Evolutionary conservation across 176 grass and related monocot species (phyloP).

Genomic region (Avena insularis): DNA sequence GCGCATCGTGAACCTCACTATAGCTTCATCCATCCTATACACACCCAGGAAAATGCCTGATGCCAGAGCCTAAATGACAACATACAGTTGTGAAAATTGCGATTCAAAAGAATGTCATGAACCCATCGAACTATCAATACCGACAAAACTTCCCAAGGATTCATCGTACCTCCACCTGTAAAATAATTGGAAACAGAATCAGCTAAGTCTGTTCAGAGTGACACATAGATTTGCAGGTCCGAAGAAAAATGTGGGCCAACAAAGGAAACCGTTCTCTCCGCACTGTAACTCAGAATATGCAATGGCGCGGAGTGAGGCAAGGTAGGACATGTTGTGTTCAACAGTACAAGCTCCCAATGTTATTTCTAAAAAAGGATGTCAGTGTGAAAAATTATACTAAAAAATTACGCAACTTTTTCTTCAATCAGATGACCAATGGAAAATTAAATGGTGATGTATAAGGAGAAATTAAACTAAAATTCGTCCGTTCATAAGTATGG

Average conservation of each 20-base stretch:
- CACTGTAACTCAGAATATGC: neutral
- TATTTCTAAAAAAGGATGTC: neutral
- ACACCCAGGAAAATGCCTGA: no score
- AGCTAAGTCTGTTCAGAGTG: no score
- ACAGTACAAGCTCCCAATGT: neutral
- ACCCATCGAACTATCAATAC: neutral
- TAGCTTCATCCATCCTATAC: no score
- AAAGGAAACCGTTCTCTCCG: no score
- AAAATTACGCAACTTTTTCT: neutral
- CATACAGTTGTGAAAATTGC: neutral
- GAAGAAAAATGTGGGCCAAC: no score
- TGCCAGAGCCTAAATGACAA: neutral
- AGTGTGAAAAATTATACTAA: no score
- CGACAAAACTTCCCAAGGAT: no score
- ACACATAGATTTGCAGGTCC: no score
- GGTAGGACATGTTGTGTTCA: conserved; percentile 18
- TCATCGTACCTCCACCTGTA: no score
- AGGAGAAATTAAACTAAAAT: conserved; percentile 13
- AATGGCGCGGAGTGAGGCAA: neutral
- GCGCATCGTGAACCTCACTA: no score
- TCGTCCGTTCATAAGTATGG: neutral
- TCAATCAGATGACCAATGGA: neutral
- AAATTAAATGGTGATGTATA: neutral
- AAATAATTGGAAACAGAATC: no score
- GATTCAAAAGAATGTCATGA: neutral